A percentile compares a stretch with the other conserved stretches of the same genome.
Conservation (phyloP, 1,139 yeast genomes). For the Petasospora fabianii region DNA sequence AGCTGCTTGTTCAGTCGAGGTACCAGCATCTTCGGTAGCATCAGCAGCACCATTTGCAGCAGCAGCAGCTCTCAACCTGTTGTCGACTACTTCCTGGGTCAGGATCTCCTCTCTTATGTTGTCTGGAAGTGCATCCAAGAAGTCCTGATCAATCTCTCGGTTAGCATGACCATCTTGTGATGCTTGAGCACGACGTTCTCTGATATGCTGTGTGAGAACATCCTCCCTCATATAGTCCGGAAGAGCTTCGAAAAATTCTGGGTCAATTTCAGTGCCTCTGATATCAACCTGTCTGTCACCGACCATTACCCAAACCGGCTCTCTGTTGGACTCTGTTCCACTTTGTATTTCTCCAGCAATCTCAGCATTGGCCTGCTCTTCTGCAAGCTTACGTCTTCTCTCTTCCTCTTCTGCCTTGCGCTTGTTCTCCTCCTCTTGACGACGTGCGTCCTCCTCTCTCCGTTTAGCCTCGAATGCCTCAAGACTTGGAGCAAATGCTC, state of each 20-base stretch:
- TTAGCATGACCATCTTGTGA: constrained; percentile 40
- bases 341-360: constrained; percentile 20
- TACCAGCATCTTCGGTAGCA: constrained; percentile 20
- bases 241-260: constrained; percentile 82
- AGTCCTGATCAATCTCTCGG: constrained; percentile 77
- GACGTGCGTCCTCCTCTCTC: constrained; percentile 28
- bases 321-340: constrained; percentile 21
- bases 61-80: constrained; percentile 16
- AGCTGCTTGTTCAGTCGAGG: constrained; percentile 21
- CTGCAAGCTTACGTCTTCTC: constrained; percentile 22
- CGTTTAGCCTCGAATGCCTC: constrained; percentile 29
- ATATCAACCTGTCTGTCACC: constrained; percentile 83
- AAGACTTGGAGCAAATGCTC: constrained; percentile 46
- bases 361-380: constrained; percentile 16
- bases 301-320: constrained; percentile 68
- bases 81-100: constrained; percentile 56
- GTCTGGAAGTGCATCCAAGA: constrained; percentile 77
- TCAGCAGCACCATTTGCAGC: constrained; percentile 2
- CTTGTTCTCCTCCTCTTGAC: constrained; percentile 27
- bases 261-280: constrained; percentile 88
- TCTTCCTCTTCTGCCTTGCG: constrained; percentile 35
- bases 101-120: constrained; percentile 69
- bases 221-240: constrained; percentile 95
- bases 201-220: constrained; percentile 80
- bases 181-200: constrained; percentile 55